Evolutionary conservation across 306 rosid species (phyloP).

Genomic region (Cucurbita argyrosperma): DNA sequence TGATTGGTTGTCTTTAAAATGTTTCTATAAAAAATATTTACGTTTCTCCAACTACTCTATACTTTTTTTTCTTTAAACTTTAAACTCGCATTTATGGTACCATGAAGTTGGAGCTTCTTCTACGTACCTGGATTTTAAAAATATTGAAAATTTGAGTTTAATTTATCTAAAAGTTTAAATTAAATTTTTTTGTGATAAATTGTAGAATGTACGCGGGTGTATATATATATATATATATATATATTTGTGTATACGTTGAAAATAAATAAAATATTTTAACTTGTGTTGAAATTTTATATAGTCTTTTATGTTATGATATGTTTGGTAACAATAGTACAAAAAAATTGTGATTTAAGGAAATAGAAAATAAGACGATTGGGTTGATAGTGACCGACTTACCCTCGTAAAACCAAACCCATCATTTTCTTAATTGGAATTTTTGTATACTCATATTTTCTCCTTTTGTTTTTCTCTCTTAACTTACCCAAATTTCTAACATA

Average conservation of each 20-base stretch:
- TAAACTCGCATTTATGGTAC: not conserved
- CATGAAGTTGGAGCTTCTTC: not conserved
- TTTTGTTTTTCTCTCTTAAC: not conserved
- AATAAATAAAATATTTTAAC: not conserved
- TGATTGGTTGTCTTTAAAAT: not conserved
- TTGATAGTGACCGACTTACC: not conserved
- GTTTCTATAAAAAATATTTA: not conserved
- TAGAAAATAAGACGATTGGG: too few species aligned
- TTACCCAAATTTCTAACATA: not conserved
- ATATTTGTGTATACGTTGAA: not conserved
- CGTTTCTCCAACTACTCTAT: not conserved
- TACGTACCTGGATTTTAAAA: not conserved
- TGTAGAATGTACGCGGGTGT: not conserved
- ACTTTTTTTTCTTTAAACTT: not conserved
- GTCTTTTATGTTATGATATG: too few species aligned
- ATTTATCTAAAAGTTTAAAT: not conserved
- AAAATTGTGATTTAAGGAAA: too few species aligned
- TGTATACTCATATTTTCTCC: not conserved
- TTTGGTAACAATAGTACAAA: not conserved
- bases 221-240: too few species aligned
- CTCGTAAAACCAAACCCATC: not conserved
- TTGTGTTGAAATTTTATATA: too few species aligned
- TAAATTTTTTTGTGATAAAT: not conserved
- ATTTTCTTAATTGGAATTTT: not conserved
- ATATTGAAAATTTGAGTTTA: not conserved